Base-by-base conservation (phyloP, 2,329 filamentous ascomycete genomes). In the Calycina marina region DNA sequence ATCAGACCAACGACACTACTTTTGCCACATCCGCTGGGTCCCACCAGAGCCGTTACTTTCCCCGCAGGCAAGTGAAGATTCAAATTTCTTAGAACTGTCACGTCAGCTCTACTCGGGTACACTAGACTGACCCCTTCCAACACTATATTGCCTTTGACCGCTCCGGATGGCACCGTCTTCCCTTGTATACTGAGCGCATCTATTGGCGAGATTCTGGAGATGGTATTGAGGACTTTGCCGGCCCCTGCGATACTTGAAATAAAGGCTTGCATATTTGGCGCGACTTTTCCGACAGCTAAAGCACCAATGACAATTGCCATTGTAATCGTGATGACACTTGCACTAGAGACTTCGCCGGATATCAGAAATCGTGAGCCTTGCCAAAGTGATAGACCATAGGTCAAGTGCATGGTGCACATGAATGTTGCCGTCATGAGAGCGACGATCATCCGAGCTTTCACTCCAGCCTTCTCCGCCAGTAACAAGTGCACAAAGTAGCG, bases 1-100 rank as follows among this genome's bases (percentile, higher is more conserved):
- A 59, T 20, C 8, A 61, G 45, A 3, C 49, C 50, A n/a, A 57
- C 50, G 18, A 61, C 43, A 2, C 54, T 56, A 18, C 49, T 53
- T 32, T 57, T 57, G 1, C 55, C 55, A 27, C 47, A 53, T 2
- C 57, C 57, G 3, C 52, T 56, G 1, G 56, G 48, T 0, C 58
- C 58, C 18, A 40, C 38, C 5, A 40, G 38, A 62, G 38, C 38
- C 12, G 35, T 40, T 10, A 22, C 27, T 55, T 38, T 63, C 63
- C 14, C 58, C 59, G 10, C 59, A 54, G 9, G 54, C 49, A 14
- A 47, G 45, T 5, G 59, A 35, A 36, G 44, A 50, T 20, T 68
- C 51, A 1, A 67, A 59, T 0, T 47, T 13, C 51, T 39, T 6
- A 55, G 36, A 10, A 54, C 45, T 6, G 36, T 35, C 6, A 46